Percentiles rank a stretch among this genome's conserved stretches.
phyloP scores from a whole-genome alignment of 345 rosid species.

The Gossypium sturtianum region DNA sequence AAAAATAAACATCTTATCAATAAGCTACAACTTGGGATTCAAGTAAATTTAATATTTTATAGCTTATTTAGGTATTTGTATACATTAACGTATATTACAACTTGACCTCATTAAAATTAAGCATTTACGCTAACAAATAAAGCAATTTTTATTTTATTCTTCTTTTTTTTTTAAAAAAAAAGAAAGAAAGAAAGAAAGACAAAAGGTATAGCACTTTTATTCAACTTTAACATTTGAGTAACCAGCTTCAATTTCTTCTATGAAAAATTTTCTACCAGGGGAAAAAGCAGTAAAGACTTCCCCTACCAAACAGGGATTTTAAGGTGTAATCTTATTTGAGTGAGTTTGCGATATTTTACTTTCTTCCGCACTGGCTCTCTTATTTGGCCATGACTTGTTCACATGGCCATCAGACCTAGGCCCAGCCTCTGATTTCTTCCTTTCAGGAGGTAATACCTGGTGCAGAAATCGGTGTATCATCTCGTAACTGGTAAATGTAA shows the following conservation, averaged over 20 bases:
- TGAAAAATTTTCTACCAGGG: not conserved
- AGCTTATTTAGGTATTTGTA: too few relatives aligned
- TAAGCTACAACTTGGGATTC: too few relatives aligned
- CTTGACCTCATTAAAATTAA: not conserved
- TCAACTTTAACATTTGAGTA: not conserved
- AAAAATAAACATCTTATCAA: too few relatives aligned
- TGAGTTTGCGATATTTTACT: conserved; percentile 26
- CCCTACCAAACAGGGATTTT: conserved; percentile 17
- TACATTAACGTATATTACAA: too few relatives aligned
- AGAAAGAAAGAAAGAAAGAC: too few relatives aligned
- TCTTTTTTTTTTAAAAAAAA: too few relatives aligned
- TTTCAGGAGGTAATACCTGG: conserved; percentile 36
- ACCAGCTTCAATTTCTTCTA: not conserved
- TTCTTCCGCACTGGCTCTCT: conserved; percentile 17
- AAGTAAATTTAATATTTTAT: too few relatives aligned
- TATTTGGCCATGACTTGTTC: conserved; percentile 17
- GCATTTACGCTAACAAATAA: not conserved
- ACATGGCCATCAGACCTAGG: conserved; percentile 20
- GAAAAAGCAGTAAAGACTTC: too few relatives aligned
- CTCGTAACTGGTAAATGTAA: conserved; percentile 79
- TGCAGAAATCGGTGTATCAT: conserved; percentile 55
- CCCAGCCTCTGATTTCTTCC: conserved; percentile 25
- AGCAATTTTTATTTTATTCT: not conserved
- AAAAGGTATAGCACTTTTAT: not conserved
- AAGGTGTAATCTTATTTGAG: conserved; percentile 29